These are phyloP conservation scores for Phellopilus nigrolimitatus DNA, from an alignment of 1,284 basidiomycete species.

Conservation along the genomic window DNA sequence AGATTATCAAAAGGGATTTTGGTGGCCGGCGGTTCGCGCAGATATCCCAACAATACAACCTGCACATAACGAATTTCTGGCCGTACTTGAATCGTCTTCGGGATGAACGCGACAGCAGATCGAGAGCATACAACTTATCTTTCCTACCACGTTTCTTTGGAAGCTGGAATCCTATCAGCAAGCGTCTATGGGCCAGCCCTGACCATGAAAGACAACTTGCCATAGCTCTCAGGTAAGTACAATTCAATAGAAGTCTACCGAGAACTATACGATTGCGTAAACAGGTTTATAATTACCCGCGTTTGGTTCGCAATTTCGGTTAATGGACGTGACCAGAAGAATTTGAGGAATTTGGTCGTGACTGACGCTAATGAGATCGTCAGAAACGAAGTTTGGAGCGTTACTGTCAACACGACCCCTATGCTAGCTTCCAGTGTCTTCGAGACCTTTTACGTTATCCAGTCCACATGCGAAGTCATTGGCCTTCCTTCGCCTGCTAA, in stretches of 20 bases:
- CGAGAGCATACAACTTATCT: slow-evolving; percentile 38
- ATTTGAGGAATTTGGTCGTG: slow-evolving; percentile 35
- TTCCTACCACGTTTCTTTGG: slow-evolving; percentile 42
- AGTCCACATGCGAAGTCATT: slow-evolving; percentile 66
- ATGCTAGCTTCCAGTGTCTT: too few relatives aligned
- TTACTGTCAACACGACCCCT: slow-evolving; percentile 38
- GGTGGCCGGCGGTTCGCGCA: slow-evolving; percentile 42
- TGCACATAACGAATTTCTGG: slow-evolving; percentile 58
- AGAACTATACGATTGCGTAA: not conserved
- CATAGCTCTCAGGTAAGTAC: slow-evolving; percentile 48
- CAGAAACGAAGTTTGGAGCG: slow-evolving; percentile 53
- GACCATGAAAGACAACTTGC: slow-evolving; percentile 51
- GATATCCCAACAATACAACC: slow-evolving; percentile 36
- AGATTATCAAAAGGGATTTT: slow-evolving; percentile 42
- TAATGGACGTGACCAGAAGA: slow-evolving; percentile 26
- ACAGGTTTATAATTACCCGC: slow-evolving; percentile 57
- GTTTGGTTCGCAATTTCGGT: slow-evolving; percentile 58
- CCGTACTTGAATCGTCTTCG: slow-evolving; percentile 55
- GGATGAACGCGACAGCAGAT: slow-evolving; percentile 36
- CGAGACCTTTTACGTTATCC: slow-evolving; percentile 51
- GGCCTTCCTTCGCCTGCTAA: slow-evolving; percentile 32
- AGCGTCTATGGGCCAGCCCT: slow-evolving; percentile 54
- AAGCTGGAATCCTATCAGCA: slow-evolving; percentile 33
- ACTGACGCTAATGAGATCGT: slow-evolving; percentile 46
- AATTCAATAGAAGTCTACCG: not conserved